phyloP scores from a whole-genome alignment of 2,329 filamentous ascomycete species.

The Pyrenophora teres region DNA sequence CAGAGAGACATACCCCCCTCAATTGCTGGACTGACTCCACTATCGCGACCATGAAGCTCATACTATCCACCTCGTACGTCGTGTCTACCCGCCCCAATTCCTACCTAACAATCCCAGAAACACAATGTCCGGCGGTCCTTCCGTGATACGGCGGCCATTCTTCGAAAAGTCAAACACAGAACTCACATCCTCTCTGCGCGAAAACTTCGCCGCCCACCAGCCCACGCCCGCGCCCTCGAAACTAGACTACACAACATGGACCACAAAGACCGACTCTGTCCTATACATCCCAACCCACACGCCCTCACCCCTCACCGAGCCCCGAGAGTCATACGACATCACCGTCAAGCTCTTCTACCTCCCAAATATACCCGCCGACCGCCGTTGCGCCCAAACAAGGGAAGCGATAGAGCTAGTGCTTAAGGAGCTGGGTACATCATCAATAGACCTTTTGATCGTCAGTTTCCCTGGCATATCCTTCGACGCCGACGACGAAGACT shows the following conservation, averaged over 20 bases:
- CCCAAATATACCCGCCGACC: slow-evolving; percentile 66
- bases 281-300: slow-evolving; percentile 79
- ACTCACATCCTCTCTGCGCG: slow-evolving; percentile 82
- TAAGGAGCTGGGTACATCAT: slow-evolving; percentile 74
- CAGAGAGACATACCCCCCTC: too few relatives aligned
- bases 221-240: slow-evolving; percentile 55
- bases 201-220: slow-evolving; percentile 78
- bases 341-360: slow-evolving; percentile 96
- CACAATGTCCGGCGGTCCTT: slow-evolving; percentile 81
- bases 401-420: slow-evolving; percentile 81
- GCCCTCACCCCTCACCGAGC: slow-evolving; percentile 74
- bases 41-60: slow-evolving; percentile 69
- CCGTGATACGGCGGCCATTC: slow-evolving; percentile 78
- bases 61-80: slow-evolving; percentile 83
- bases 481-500: slow-evolving; percentile 85
- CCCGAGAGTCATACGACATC: slow-evolving; percentile 85
- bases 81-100: not conserved
- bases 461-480: slow-evolving; percentile 94
- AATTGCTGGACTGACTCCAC: not conserved
- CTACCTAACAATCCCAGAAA: slow-evolving; percentile 70
- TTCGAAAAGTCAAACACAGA: slow-evolving; percentile 89
- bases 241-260: slow-evolving; percentile 66
- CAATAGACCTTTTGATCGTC: slow-evolving; percentile 85
- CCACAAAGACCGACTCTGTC: slow-evolving; percentile 55
- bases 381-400: slow-evolving; percentile 70